Conservation (phyloP, 495 filamentous ascomycete species). For the Pseudevernia furfuracea region DNA sequence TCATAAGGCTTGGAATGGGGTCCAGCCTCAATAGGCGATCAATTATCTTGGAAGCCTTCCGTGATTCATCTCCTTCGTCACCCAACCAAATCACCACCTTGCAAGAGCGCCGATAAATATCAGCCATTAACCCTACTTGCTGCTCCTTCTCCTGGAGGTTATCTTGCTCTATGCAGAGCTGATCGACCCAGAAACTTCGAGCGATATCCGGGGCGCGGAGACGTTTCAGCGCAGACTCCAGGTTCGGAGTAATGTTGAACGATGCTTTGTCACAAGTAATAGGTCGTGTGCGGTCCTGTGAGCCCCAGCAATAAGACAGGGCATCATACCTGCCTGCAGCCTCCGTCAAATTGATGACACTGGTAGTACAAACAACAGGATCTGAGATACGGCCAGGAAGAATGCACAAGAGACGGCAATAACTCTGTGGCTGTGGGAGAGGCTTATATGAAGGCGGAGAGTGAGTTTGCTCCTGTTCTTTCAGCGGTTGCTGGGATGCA, state of each 20-base stretch:
- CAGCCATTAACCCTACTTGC: background rate
- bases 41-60: background rate
- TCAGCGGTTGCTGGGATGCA: background rate
- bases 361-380: background rate
- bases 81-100: slow-evolving; percentile 2
- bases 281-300: background rate
- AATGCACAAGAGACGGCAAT: background rate
- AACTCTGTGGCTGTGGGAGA: background rate
- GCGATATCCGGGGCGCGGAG: background rate
- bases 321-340: background rate
- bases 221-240: slow-evolving; percentile 1
- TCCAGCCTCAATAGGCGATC: background rate
- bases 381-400: background rate
- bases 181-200: background rate
- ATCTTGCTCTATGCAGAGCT: background rate
- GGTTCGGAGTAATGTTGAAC: background rate
- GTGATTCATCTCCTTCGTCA: background rate
- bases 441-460: background rate
- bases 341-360: background rate
- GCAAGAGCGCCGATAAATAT: background rate
- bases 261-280: background rate
- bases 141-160: background rate
- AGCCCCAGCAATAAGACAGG: slow-evolving; percentile 1
- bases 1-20: background rate
- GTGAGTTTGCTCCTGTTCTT: background rate